These are phyloP conservation scores for Actinomortierella ambigua DNA, from an alignment of 371 early-diverging fungal genomes.

Conservation along the genomic window DNA sequence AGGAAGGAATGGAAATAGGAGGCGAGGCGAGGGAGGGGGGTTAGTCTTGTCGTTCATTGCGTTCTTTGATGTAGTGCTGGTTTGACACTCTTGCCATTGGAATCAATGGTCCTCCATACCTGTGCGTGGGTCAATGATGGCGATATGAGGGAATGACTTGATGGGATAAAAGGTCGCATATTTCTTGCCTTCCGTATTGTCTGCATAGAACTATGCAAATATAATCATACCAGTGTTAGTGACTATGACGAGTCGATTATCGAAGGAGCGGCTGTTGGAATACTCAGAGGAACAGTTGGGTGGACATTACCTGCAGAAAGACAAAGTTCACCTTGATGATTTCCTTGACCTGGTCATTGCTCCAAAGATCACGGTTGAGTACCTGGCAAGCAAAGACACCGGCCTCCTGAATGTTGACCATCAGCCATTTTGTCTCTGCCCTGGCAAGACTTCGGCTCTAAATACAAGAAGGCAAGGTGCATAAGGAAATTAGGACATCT, in stretches of 20 bases:
- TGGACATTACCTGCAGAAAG: constrained; percentile 73
- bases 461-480: constrained; percentile 1
- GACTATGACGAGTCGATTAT: too few relatives aligned
- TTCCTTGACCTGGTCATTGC: constrained; percentile 73
- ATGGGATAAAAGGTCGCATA: constrained; percentile 79
- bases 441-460: constrained; percentile 76
- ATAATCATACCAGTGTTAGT: background rate
- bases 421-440: constrained; percentile 75
- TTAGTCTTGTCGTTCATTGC: background rate
- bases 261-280: background rate
- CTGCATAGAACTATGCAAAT: constrained; percentile 58
- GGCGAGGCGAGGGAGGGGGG: background rate
- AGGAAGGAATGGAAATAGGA: background rate
- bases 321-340: constrained; percentile 80
- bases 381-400: constrained; percentile 87
- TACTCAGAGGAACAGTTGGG: background rate
- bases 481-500: too few relatives aligned
- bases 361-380: constrained; percentile 94
- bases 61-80: background rate
- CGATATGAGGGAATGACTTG: constrained; percentile 77
- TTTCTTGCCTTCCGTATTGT: constrained; percentile 72
- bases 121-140: constrained; percentile 89
- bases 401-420: constrained; percentile 88
- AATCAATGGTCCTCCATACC: constrained; percentile 55
- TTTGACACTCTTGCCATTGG: background rate